phyloP scores from a whole-genome alignment of 768 basidiomycete species.

The Lentinula boryana region DNA sequence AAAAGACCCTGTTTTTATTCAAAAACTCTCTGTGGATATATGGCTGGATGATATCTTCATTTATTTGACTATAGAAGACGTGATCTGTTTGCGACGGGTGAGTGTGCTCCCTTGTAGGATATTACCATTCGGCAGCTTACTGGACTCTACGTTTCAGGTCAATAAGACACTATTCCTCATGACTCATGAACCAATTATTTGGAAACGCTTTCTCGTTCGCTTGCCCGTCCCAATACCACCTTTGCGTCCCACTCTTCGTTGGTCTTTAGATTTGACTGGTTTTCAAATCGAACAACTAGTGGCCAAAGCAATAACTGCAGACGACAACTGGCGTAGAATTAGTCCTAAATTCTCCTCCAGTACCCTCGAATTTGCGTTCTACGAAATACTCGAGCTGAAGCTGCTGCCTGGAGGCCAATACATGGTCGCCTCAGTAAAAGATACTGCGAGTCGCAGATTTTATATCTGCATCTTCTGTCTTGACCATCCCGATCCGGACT shows the following conservation, averaged over 20 bases:
- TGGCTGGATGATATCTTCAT: conserved; percentile 37
- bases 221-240: conserved; percentile 55
- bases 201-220: conserved; percentile 57
- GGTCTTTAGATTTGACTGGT: conserved; percentile 28
- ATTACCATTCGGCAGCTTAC: background rate
- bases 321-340: conserved; percentile 49
- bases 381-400: conserved; percentile 44
- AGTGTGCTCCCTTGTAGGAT: conserved; percentile 7
- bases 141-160: conserved; percentile 30
- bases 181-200: conserved; percentile 62
- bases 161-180: conserved; percentile 54
- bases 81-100: conserved; percentile 40
- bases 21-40: conserved; percentile 33
- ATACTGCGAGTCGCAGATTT: conserved; percentile 36
- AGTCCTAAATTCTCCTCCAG: conserved; percentile 27
- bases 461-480: conserved; percentile 49
- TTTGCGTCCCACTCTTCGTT: conserved; percentile 51
- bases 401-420: conserved; percentile 65
- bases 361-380: conserved; percentile 22
- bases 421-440: conserved; percentile 53
- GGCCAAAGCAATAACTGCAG: conserved; percentile 50
- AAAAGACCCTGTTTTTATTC: background rate
- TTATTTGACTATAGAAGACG: conserved; percentile 38
- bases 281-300: conserved; percentile 54
- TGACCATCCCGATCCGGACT: conserved; percentile 42